Conservation (phyloP, 2,329 filamentous ascomycete species). For the Alternaria incomplexa region DNA sequence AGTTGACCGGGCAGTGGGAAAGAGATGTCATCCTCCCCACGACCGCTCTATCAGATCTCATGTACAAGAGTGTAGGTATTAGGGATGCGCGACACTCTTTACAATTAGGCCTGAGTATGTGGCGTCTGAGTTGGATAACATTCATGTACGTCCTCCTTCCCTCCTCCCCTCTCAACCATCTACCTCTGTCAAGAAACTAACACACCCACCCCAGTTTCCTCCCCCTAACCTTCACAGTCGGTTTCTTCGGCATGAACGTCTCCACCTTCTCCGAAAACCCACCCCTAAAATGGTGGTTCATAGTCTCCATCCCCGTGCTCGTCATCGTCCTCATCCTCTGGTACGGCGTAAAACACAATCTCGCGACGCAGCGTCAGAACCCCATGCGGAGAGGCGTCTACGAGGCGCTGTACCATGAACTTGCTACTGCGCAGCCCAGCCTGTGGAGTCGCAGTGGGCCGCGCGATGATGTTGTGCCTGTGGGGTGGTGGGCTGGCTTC, state of each 20-base stretch:
- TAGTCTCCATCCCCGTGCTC: conserved; percentile 55
- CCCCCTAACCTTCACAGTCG: conserved; percentile 59
- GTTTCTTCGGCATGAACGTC: conserved; percentile 62
- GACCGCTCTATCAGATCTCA: conserved; percentile 55
- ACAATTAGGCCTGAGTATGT: conserved; percentile 58
- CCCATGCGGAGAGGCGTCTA: conserved; percentile 58
- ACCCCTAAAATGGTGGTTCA: conserved; percentile 50
- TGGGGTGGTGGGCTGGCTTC: conserved; percentile 45
- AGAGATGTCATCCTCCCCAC: conserved; percentile 60
- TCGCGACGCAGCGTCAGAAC: conserved; percentile 51
- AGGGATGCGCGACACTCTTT: conserved; percentile 58
- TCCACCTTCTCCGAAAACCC: conserved; percentile 47
- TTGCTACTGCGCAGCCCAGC: conserved; percentile 53
- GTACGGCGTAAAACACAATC: conserved; percentile 56
- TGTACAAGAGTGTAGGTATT: conserved; percentile 62
- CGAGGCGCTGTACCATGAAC: conserved; percentile 57
- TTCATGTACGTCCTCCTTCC: conserved; percentile 61
- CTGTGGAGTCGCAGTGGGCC: conserved; percentile 59
- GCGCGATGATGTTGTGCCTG: conserved; percentile 48
- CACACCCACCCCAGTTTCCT: conserved; percentile 55
- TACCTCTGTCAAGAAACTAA: not conserved
- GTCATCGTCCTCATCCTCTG: conserved; percentile 54
- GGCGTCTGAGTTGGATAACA: conserved; percentile 69
- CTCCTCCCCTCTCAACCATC: too few relatives aligned
- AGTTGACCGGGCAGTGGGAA: conserved; percentile 55